Evolutionary conservation across 1,139 yeast species (phyloP), one percentile per base, ranked within the genome.

Genomic region (Fermentozyma sake): DNA sequence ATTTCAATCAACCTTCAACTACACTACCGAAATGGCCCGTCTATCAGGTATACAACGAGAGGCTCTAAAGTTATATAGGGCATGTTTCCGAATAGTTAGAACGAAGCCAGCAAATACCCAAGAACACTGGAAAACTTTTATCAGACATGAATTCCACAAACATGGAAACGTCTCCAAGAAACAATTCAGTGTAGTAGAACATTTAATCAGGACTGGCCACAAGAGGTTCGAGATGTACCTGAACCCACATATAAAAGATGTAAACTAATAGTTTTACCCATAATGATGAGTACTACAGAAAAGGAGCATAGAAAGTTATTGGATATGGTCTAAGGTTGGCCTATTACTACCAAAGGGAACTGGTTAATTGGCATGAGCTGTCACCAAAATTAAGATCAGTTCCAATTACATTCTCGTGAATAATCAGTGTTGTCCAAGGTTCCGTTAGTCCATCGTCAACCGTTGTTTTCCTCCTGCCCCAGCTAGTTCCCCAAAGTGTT

Each of bases 101-200:
- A 59, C 66, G 2, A 82, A 82, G 46, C 91, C 91, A 3, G 32
- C 32, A 26, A 65, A 55, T 14, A 58, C 53, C 23, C 55, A 59
- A 30, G 41, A 36, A 1, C 71, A 71, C 41, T 74, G 80, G 80
- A 50, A 60, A 12, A 29, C 24, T 3, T 72, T 57, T 42, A 50
- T 71, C 6, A 66, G 79, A 25, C 50, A 45, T 8, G 94, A 85
- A 48, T 91, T 91, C 50, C 60, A 51, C n/a, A 75, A 76, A 43
- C 66, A 79, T 50, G 59, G 63, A 26, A 44, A 54, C 17, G 54
- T 89, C 10, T 76, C 83, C 18, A 78, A 84, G 48, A 80, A 85
- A 45, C 95, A 85, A 46, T 89, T 89, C 50, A 68, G 80, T 19
- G 84, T 95, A 1, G 77, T 91, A 27, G 98, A 91, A 51, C 91